phyloP scores from a whole-genome alignment of 1,284 basidiomycete species.

The Mycena citricolor region DNA sequence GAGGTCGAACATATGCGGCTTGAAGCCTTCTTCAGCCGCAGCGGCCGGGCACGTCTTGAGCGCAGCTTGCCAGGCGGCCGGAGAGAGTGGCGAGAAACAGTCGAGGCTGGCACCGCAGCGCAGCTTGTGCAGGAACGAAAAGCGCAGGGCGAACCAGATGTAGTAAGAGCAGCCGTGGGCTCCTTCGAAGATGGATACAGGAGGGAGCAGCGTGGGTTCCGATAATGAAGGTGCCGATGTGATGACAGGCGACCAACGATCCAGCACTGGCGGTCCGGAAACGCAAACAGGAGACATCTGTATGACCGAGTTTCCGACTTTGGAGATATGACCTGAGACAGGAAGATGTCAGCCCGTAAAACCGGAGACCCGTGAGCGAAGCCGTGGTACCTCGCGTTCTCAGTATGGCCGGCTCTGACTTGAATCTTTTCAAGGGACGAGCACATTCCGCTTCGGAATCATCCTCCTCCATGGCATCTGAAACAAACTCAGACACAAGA shows the following conservation, averaged over 20 bases:
- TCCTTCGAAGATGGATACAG: conserved; percentile 6
- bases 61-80: conserved; percentile 9
- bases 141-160: conserved; percentile 15
- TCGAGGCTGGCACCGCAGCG: not conserved
- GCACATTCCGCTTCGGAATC: no score
- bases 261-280: not conserved
- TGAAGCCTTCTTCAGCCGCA: conserved; percentile 1
- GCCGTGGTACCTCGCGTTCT: not conserved
- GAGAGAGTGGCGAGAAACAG: not conserved
- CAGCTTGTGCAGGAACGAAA: conserved; percentile 1
- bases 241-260: conserved; percentile 8
- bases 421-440: no score
- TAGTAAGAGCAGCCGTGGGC: conserved; percentile 16
- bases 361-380: not conserved
- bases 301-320: not conserved
- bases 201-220: conserved; percentile 3
- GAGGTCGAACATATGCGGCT: conserved; percentile 2
- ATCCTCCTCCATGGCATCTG: no score
- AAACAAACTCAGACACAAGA: no score
- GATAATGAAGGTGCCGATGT: not conserved
- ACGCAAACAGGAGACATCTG: not conserved
- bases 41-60: not conserved
- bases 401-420: no score
- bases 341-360: not conserved
- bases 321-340: not conserved